Base-by-base conservation (phyloP, 371 early-diverging fungal species). In the Mucor sp. region DNA sequence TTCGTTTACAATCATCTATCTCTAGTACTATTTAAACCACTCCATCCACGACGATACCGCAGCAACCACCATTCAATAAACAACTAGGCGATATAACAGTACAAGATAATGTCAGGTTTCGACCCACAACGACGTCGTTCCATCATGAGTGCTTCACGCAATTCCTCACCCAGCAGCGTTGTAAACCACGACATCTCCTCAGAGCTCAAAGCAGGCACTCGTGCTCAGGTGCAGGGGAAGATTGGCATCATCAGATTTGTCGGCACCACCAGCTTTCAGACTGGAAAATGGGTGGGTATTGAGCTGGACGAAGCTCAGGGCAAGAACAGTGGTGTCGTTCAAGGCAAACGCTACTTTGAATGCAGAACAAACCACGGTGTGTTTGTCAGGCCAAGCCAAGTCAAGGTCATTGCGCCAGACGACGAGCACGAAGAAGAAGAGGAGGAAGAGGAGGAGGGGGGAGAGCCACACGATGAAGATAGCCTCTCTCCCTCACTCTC, bases 251-350 rank as follows among this genome's bases (percentile, higher is more conserved):
- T 92, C 43, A 84, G 86, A 14, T 91, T 79, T 70, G 64, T 83
- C 12, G 93, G 93, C 0, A 74, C 76, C 30, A 91, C 91, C 8
- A 67, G 81, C 4, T 92, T 94, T 66, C 80, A 85, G 9, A 66
- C 84, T 1, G 94, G 93, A 15, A 80, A 78, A 70, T 94, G 93
- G 93, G 85, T 87, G 58, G 93, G 94, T 30, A 72, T 93, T 21
- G 90, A 90, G 56, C 75, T 92, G 11, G 90, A 90, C 73, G 74
- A 79, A 33, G 75, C 86, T 2, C 69, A 43, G 6, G 94, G 94
- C 9, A 94, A 92, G 66, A 91, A 94, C 67, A 79, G 88, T 44
- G 93, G 93, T 28, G 78, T 87, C 3, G 91, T 93, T 43, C 76
- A 88, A 37, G 91, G 89, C 12, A 80, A 75, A 58, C 84, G 90